These are phyloP conservation scores for Candolleomyces eurysporus DNA, from an alignment of 768 basidiomycete genomes.

Conservation along the genomic window DNA sequence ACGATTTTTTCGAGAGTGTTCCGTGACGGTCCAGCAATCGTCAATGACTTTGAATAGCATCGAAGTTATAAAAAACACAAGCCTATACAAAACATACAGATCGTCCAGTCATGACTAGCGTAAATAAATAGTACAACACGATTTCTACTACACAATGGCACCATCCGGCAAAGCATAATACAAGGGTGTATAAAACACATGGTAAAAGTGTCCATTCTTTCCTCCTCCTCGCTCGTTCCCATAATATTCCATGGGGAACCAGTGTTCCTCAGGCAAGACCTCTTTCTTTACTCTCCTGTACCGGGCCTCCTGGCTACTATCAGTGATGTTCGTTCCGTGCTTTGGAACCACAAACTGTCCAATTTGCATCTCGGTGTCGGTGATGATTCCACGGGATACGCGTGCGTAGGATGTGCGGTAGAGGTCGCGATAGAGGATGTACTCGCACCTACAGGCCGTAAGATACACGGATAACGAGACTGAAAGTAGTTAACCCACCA, in stretches of 20 bases:
- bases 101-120: no score
- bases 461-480: background rate
- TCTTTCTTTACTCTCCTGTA: slow-evolving; percentile 70
- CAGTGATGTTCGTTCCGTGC: slow-evolving; percentile 48
- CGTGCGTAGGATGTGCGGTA: slow-evolving; percentile 82
- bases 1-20: background rate
- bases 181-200: slow-evolving; percentile 60
- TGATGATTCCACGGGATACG: slow-evolving; percentile 78
- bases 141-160: background rate
- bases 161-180: background rate
- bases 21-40: background rate
- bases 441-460: slow-evolving; percentile 68
- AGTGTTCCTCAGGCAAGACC: slow-evolving; percentile 62
- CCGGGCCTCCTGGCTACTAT: slow-evolving; percentile 60
- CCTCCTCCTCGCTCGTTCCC: slow-evolving; percentile 52
- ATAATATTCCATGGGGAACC: slow-evolving; percentile 77
- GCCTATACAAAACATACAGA: no score
- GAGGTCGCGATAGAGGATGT: slow-evolving; percentile 80
- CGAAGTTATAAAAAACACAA: background rate
- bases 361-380: slow-evolving; percentile 88
- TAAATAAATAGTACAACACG: no score
- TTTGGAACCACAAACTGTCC: slow-evolving; percentile 79
- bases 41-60: background rate
- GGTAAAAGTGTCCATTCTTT: slow-evolving; percentile 70
- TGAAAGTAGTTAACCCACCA: slow-evolving; percentile 44